These are phyloP conservation scores for Phytophthora crassamura DNA, from an alignment of 352 stramenopile species.

Conservation along the genomic window DNA sequence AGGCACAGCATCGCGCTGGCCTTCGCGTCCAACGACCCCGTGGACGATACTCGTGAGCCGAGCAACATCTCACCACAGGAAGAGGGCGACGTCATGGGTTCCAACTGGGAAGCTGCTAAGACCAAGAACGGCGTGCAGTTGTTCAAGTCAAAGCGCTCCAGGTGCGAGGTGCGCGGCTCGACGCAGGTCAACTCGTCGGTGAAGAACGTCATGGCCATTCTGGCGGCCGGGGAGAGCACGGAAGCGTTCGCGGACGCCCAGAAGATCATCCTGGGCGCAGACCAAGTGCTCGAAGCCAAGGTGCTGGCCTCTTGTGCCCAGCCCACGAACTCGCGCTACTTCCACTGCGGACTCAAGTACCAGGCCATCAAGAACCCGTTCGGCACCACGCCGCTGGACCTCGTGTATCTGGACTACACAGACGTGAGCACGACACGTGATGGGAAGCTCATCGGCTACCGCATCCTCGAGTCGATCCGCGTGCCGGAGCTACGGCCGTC, in stretches of 20 bases:
- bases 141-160: slow-evolving; percentile 70
- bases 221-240: slow-evolving; percentile 60
- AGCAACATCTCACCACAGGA: slow-evolving; percentile 41
- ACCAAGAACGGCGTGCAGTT: slow-evolving; percentile 77
- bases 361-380: slow-evolving; percentile 86
- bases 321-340: slow-evolving; percentile 63
- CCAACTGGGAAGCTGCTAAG: slow-evolving; percentile 72
- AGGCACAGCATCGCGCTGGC: slow-evolving; percentile 74
- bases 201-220: slow-evolving; percentile 83
- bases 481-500: slow-evolving; percentile 62
- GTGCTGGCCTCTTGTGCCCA: slow-evolving; percentile 73
- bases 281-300: slow-evolving; percentile 73
- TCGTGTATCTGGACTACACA: slow-evolving; percentile 88
- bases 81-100: slow-evolving; percentile 25
- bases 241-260: slow-evolving; percentile 69
- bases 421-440: slow-evolving; percentile 71
- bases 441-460: slow-evolving; percentile 73
- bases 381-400: slow-evolving; percentile 60
- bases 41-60: slow-evolving; percentile 34
- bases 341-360: slow-evolving; percentile 88
- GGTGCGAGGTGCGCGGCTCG: slow-evolving; percentile 75
- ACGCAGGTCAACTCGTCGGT: slow-evolving; percentile 82
- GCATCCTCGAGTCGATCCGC: slow-evolving; percentile 85
- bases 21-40: slow-evolving; percentile 56
- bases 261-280: slow-evolving; percentile 60